Conservation (phyloP, 1,284 basidiomycete species). For the Sporisorium exsertum region DNA sequence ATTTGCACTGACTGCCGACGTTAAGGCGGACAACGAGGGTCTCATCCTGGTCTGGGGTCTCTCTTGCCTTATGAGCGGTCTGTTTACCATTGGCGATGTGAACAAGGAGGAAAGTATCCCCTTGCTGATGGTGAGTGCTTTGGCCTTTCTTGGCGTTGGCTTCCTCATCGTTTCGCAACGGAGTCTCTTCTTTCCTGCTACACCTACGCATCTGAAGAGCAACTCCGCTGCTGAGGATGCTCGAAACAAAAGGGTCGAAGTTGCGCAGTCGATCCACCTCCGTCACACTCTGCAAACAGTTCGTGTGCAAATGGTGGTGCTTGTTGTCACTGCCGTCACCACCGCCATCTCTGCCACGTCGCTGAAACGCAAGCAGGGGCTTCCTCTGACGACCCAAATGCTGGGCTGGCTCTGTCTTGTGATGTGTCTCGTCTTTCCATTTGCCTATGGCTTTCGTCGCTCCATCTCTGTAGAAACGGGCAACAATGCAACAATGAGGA, state of each 20-base stretch:
- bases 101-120: slow-evolving; percentile 78
- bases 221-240: neutral
- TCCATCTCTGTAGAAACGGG: slow-evolving; percentile 65
- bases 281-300: slow-evolving; percentile 48
- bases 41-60: slow-evolving; percentile 73
- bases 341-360: slow-evolving; percentile 74
- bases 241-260: neutral
- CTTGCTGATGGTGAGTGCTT: slow-evolving; percentile 51
- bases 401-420: slow-evolving; percentile 77
- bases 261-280: slow-evolving; percentile 29
- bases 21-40: slow-evolving; percentile 57
- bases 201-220: neutral
- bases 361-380: slow-evolving; percentile 77
- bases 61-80: slow-evolving; percentile 74
- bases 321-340: slow-evolving; percentile 73
- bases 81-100: slow-evolving; percentile 80
- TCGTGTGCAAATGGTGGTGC: slow-evolving; percentile 62
- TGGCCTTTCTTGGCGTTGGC: slow-evolving; percentile 39
- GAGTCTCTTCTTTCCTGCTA: slow-evolving; percentile 33
- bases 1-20: slow-evolving; percentile 37
- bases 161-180: slow-evolving; percentile 17
- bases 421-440: slow-evolving; percentile 48
- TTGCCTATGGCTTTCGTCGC: slow-evolving; percentile 54
- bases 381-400: slow-evolving; percentile 77
- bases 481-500: neutral